Base-by-base conservation (phyloP, 2,329 filamentous ascomycete genomes). In the Epichloe festucae region DNA sequence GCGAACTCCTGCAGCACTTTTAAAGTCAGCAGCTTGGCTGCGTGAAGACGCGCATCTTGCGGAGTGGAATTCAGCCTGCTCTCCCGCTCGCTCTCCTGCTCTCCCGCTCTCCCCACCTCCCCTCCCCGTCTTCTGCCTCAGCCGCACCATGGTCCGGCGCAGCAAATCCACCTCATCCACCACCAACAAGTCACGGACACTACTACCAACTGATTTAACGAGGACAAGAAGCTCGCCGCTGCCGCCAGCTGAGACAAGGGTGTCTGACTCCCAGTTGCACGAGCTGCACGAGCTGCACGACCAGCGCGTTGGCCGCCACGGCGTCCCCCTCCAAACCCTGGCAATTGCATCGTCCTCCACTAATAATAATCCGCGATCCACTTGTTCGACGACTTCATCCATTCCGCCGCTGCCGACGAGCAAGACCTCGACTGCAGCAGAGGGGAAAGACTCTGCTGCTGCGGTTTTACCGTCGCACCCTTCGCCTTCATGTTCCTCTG, bases 311-410 rank as follows among this genome's bases (percentile, higher is more conserved):
- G n/a, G n/a, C n/a, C n/a, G n/a, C n/a, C n/a, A n/a, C n/a, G n/a
- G n/a, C n/a, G n/a, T n/a, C n/a, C n/a, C n/a, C n/a, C n/a, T 66
- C 50, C 61, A 62, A 54, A 62, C 60, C 58, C 62, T 67, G 57
- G 58, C 45, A 21, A 14, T 59, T 54, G 55, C 59, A 52, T 46
- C 53, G 34, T 49, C 56, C 35, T 52, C 56, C 57, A 57, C 58
- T 53, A n/a, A n/a, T n/a, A 51, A 31, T 10, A 50, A 31, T 31
- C 8, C 49, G 46, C 52, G 57, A 49, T 58, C 60, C 61, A 58
- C 61, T 57, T 57, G 59, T 56, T 59, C 59, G 57, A 56, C 55
- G 47, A 52, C 59, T 39, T 52, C 51, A 46, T 42, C 52, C 15
- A 38, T 35, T 23, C 49, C 46, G 19, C 52, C 54, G 54, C 56